Evolutionary conservation across 345 rosid species (phyloP).

Genomic region (Hibiscus syriacus): DNA sequence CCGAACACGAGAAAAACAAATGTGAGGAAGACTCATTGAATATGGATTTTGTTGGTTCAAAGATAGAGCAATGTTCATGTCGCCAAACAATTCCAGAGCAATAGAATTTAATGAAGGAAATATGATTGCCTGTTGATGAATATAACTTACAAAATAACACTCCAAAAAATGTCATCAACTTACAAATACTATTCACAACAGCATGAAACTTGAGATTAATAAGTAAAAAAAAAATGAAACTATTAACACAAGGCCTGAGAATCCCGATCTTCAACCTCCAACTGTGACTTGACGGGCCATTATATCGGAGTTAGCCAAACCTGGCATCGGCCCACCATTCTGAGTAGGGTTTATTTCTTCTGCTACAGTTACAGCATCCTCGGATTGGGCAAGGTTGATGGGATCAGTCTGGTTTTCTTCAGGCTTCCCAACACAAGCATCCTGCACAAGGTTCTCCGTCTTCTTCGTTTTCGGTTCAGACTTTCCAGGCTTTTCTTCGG

Average conservation of each 20-base stretch:
- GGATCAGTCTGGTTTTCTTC: slow-evolving; percentile 16
- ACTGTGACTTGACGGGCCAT: slow-evolving; percentile 51
- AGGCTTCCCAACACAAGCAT: slow-evolving; percentile 20
- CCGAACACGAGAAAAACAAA: too few species aligned
- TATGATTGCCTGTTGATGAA: slow-evolving; percentile 21
- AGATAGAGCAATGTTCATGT: too few species aligned
- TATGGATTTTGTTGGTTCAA: too few species aligned
- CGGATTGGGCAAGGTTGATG: slow-evolving; percentile 13
- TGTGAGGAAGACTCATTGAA: too few species aligned
- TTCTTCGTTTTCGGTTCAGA: slow-evolving; percentile 30
- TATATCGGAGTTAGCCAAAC: slow-evolving; percentile 37
- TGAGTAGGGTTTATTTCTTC: slow-evolving; percentile 22
- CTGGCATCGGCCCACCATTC: slow-evolving; percentile 20
- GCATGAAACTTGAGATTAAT: slow-evolving; percentile 10
- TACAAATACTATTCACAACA: slow-evolving; percentile 34
- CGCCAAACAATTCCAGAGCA: too few species aligned
- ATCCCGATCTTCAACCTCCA: slow-evolving; percentile 40
- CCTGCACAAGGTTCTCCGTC: slow-evolving; percentile 15
- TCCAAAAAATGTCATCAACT: slow-evolving; percentile 21
- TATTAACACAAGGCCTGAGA: slow-evolving; percentile 13
- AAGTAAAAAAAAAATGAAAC: neutral
- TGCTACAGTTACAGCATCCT: slow-evolving; percentile 16
- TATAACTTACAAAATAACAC: slow-evolving; percentile 13
- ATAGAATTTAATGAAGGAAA: slow-evolving; percentile 13
- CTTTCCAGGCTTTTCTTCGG: slow-evolving; percentile 25